Evolutionary conservation across 192 early-diverging fungal genomes (phyloP).

Genomic region (Coemansia sp.): DNA sequence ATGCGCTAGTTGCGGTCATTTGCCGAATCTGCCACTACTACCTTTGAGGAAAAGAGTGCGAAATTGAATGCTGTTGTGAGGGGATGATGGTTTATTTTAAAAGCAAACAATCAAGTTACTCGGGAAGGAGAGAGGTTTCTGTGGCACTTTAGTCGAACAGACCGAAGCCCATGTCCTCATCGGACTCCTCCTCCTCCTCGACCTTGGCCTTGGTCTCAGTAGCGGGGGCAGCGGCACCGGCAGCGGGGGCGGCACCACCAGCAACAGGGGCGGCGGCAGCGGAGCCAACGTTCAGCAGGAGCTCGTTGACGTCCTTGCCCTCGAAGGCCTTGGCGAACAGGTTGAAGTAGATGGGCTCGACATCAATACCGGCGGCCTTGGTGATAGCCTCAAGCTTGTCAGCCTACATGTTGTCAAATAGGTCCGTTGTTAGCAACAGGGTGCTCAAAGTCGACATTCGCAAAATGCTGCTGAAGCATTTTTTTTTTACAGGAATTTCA

Average conservation of each 20-base stretch:
- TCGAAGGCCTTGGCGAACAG: slow-evolving; percentile 98
- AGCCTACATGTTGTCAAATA: slow-evolving; percentile 49
- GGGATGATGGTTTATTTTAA: background rate
- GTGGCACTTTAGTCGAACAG: slow-evolving; percentile 56
- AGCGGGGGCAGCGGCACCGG: slow-evolving; percentile 47
- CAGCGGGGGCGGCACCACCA: slow-evolving; percentile 47
- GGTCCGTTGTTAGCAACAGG: slow-evolving; percentile 32
- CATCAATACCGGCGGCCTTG: slow-evolving; percentile 81
- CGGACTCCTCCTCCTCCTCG: slow-evolving; percentile 75
- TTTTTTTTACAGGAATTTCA: background rate
- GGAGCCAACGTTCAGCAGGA: slow-evolving; percentile 87
- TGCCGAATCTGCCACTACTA: background rate
- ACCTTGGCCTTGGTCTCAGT: slow-evolving; percentile 51
- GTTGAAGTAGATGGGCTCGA: slow-evolving; percentile 93
- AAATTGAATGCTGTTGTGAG: background rate
- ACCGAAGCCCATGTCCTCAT: slow-evolving; percentile 85
- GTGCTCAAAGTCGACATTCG: background rate
- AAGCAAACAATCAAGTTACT: background rate
- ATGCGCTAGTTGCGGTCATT: background rate
- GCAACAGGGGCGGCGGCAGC: slow-evolving; percentile 58
- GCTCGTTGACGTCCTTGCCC: slow-evolving; percentile 84
- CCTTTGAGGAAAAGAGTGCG: background rate
- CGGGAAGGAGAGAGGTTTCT: background rate
- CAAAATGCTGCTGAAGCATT: background rate
- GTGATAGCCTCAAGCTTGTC: slow-evolving; percentile 92